These are phyloP conservation scores for Aspergillus viridinutans DNA, from an alignment of 2,329 filamentous ascomycete genomes.

Conservation along the genomic window DNA sequence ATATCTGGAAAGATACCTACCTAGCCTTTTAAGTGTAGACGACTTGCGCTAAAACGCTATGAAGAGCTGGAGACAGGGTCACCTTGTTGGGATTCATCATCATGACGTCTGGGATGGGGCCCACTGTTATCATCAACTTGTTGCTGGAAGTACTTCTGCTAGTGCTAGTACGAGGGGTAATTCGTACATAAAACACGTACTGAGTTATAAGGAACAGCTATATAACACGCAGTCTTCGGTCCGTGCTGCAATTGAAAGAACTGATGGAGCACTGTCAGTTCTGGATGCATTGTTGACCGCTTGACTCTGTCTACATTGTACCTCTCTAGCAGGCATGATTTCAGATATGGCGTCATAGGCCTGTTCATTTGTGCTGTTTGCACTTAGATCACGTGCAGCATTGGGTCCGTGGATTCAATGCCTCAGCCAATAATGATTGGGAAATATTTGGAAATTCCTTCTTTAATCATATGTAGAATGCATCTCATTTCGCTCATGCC, in stretches of 20 bases:
- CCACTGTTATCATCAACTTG: conserved; percentile 6
- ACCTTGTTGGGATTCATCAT: conserved; percentile 21
- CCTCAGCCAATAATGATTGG: neutral
- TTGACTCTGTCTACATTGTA: neutral
- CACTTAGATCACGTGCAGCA: neutral
- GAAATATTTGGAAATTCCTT: neutral
- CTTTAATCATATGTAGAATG: neutral
- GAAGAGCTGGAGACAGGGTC: conserved; percentile 2
- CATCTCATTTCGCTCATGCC: neutral
- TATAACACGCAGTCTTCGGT: too few relatives aligned
- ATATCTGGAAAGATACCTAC: neutral
- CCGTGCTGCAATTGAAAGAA: neutral
- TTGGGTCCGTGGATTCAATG: neutral
- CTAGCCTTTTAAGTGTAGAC: neutral
- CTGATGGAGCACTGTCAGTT: neutral
- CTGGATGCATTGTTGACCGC: neutral
- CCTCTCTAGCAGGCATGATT: neutral
- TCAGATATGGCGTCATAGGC: neutral
- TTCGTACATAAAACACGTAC: neutral
- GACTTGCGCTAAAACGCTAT: neutral
- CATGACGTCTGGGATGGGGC: conserved; percentile 25
- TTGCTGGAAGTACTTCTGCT: conserved; percentile 1
- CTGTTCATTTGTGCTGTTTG: neutral
- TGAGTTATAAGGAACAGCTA: too few relatives aligned
- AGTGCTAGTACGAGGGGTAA: neutral